These are phyloP conservation scores for Acaromyces ingoldii DNA, from an alignment of 1,284 basidiomycete genomes.

Conservation along the genomic window DNA sequence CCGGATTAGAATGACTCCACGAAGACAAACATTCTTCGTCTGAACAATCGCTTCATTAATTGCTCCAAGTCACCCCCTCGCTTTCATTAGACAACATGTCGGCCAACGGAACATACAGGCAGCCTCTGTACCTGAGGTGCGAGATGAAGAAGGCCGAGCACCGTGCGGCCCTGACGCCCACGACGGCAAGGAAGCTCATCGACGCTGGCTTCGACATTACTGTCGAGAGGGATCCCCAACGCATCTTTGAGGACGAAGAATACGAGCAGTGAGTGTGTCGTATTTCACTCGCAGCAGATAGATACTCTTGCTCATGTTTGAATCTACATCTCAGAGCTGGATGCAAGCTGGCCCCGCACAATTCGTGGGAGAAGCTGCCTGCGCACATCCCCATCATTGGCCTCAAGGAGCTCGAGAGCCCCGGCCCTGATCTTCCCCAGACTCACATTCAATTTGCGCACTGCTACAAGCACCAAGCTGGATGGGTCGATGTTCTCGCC, in stretches of 20 bases:
- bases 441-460: conserved; percentile 99
- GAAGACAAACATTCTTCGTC: too few species aligned
- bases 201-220: conserved; percentile 84
- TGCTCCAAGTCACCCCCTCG: too few species aligned
- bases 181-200: conserved; percentile 83
- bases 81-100: too few species aligned
- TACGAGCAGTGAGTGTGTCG: conserved; percentile 67
- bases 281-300: neutral
- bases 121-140: conserved; percentile 48
- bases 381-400: conserved; percentile 78
- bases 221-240: conserved; percentile 88
- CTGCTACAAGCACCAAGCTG: conserved; percentile 94
- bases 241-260: conserved; percentile 92
- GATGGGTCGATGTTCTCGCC: conserved; percentile 81
- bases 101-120: too few species aligned
- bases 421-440: conserved; percentile 53
- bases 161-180: conserved; percentile 87
- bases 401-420: conserved; percentile 77
- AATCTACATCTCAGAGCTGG: conserved; percentile 58
- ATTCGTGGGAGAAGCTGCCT: conserved; percentile 81
- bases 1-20: too few species aligned
- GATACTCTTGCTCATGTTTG: neutral
- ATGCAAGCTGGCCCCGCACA: conserved; percentile 80
- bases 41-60: too few species aligned
- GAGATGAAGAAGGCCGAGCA: conserved; percentile 60